phyloP scores from a whole-genome alignment of 441 rosid species.

The Brassica hybrid region DNA sequence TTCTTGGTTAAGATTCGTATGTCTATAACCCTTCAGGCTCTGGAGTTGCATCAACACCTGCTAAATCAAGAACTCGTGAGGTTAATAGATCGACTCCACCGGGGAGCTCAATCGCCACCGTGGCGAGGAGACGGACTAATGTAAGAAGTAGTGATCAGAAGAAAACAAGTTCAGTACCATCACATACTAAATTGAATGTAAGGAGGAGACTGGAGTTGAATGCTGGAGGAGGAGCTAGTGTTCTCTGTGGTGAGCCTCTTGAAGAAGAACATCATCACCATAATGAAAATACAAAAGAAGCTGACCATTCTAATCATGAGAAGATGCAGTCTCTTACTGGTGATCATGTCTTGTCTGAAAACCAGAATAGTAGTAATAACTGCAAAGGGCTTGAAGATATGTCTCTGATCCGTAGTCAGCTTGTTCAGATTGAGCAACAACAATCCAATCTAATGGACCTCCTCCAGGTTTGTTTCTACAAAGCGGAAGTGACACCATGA shows the following conservation, averaged over 20 bases:
- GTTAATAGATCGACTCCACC: conserved; percentile 49
- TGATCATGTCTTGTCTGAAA: conserved; percentile 32
- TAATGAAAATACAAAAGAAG: conserved; percentile 29
- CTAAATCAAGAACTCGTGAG: conserved; percentile 37
- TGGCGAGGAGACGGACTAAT: conserved; percentile 54
- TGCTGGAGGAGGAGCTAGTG: conserved; percentile 47
- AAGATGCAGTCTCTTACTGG: conserved; percentile 53
- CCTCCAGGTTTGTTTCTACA: conserved; percentile 70
- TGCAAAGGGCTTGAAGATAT: conserved; percentile 76
- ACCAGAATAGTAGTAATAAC: conserved; percentile 40
- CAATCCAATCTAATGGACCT: conserved; percentile 88
- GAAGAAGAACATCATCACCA: conserved; percentile 41
- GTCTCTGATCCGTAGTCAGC: conserved; percentile 76
- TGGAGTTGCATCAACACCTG: conserved; percentile 31
- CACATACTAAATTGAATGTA: conserved; percentile 44
- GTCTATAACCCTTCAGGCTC: conserved; percentile 22
- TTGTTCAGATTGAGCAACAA: conserved; percentile 90
- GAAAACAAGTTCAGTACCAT: conserved; percentile 45
- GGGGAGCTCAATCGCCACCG: conserved; percentile 50
- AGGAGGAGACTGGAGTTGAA: conserved; percentile 66
- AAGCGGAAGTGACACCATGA: conserved; percentile 12
- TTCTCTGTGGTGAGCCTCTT: conserved; percentile 25
- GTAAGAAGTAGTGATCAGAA: conserved; percentile 51
- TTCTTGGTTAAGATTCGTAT: background rate
- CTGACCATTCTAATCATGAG: conserved; percentile 32